Conservation (phyloP, 805 yeast species). For the Metschnikowia cubensis region DNA sequence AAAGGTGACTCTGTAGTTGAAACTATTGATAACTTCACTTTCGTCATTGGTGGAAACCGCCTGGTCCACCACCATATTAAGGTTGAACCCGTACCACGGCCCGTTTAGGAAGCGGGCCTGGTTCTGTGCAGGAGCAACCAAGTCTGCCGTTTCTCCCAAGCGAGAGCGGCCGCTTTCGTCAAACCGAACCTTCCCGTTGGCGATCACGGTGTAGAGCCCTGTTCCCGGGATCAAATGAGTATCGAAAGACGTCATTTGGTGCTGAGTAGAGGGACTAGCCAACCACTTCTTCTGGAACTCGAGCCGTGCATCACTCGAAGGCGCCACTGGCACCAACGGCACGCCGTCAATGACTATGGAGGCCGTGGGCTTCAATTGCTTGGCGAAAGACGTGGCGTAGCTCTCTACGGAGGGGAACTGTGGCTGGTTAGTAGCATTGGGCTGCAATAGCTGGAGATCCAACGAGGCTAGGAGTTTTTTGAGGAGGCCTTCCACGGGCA, state of each 20-base stretch:
- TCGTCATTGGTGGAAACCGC: conserved; percentile 30
- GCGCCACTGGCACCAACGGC: conserved; percentile 39
- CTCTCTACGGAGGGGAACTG: conserved; percentile 32
- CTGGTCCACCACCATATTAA: conserved; percentile 60
- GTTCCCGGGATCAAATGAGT: conserved; percentile 67
- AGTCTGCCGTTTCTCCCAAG: conserved; percentile 59
- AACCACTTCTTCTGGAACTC: conserved; percentile 60
- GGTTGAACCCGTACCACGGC: conserved; percentile 63
- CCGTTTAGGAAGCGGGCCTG: conserved; percentile 55
- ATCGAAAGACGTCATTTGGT: conserved; percentile 60
- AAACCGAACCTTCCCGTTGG: conserved; percentile 62
- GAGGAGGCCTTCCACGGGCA: conserved; percentile 38
- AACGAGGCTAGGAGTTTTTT: conserved; percentile 32
- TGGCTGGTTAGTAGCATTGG: conserved; percentile 13
- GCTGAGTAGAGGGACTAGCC: conserved; percentile 54
- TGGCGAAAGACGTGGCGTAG: conserved; percentile 44
- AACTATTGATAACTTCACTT: conserved; percentile 50
- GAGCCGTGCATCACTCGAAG: conserved; percentile 29
- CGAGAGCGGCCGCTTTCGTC: conserved; percentile 73
- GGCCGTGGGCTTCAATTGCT: conserved; percentile 47
- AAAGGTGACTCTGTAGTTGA: conserved; percentile 64
- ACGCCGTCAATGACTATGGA: conserved; percentile 58
- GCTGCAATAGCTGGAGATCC: conserved; percentile 32
- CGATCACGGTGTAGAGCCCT: conserved; percentile 47
- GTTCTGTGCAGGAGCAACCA: conserved; percentile 23